phyloP scores from a whole-genome alignment of 768 basidiomycete genomes.

The Tylopilus rubrobrunneus region DNA sequence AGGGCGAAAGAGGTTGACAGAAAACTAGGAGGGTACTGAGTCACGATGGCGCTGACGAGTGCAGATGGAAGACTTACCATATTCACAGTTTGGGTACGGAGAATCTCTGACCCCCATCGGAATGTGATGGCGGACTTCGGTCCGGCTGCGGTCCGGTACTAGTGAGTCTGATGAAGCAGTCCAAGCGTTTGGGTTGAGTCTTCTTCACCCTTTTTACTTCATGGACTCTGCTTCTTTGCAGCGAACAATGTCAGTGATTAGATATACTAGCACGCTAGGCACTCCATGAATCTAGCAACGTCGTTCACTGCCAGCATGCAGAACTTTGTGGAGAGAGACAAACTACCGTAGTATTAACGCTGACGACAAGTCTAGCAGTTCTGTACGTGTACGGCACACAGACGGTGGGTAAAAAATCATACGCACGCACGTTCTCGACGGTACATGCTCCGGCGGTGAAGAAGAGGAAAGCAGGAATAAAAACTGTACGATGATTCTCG shows the following conservation, averaged over 20 bases:
- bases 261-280: too few relatives aligned
- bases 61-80: conserved; percentile 61
- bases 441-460: conserved; percentile 23
- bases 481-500: conserved; percentile 15
- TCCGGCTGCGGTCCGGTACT: too few relatives aligned
- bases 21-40: conserved; percentile 63
- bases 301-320: too few relatives aligned
- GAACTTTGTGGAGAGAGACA: background rate
- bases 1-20: conserved; percentile 96
- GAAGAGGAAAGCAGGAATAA: conserved; percentile 5
- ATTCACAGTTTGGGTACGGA: conserved; percentile 97
- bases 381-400: conserved; percentile 26
- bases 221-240: too few relatives aligned
- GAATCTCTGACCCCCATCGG: conserved; percentile 81
- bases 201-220: too few relatives aligned
- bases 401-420: conserved; percentile 17
- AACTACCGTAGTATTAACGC: background rate
- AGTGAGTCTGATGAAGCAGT: too few relatives aligned
- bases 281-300: too few relatives aligned
- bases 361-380: conserved; percentile 22
- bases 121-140: too few relatives aligned
- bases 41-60: background rate
- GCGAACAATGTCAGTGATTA: too few relatives aligned
- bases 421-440: conserved; percentile 26
- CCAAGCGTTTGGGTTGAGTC: too few relatives aligned